phyloP scores from a whole-genome alignment of 208 protist species.

The Wallacemonas sp. region DNA sequence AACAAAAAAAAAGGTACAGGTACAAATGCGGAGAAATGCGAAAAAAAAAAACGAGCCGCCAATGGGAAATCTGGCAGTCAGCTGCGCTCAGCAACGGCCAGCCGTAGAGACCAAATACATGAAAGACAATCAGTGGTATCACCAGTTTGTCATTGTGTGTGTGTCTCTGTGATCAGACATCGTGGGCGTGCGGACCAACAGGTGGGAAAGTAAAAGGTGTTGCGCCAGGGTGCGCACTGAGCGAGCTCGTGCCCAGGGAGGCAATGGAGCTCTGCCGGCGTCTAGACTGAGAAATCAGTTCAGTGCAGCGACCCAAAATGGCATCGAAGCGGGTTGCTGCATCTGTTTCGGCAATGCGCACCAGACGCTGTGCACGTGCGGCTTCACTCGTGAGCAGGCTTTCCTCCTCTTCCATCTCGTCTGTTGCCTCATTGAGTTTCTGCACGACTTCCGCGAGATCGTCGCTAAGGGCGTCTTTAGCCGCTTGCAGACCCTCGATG shows the following conservation, averaged over 20 bases:
- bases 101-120: too few relatives aligned
- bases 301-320: slow-evolving; percentile 11
- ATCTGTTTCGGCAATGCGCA: slow-evolving; percentile 33
- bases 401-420: slow-evolving; percentile 29
- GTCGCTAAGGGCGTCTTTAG: slow-evolving; percentile 15
- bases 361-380: slow-evolving; percentile 15
- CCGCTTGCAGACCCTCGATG: slow-evolving; percentile 1
- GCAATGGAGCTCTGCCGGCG: slow-evolving; percentile 1
- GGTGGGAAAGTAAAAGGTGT: background rate
- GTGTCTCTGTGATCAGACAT: too few relatives aligned
- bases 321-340: slow-evolving; percentile 7
- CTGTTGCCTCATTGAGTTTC: slow-evolving; percentile 19
- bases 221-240: background rate
- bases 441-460: slow-evolving; percentile 14
- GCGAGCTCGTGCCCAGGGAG: slow-evolving; percentile 1
- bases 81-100: too few relatives aligned
- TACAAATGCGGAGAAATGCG: background rate
- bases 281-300: background rate
- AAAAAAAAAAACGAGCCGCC: too few relatives aligned
- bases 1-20: slow-evolving; percentile 8
- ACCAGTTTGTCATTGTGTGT: too few relatives aligned
- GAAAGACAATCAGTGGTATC: too few relatives aligned
- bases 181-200: too few relatives aligned
- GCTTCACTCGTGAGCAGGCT: slow-evolving; percentile 15
- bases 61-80: too few relatives aligned